phyloP scores from a whole-genome alignment of 805 yeast genomes.

The Cyberlindnera veronae region DNA sequence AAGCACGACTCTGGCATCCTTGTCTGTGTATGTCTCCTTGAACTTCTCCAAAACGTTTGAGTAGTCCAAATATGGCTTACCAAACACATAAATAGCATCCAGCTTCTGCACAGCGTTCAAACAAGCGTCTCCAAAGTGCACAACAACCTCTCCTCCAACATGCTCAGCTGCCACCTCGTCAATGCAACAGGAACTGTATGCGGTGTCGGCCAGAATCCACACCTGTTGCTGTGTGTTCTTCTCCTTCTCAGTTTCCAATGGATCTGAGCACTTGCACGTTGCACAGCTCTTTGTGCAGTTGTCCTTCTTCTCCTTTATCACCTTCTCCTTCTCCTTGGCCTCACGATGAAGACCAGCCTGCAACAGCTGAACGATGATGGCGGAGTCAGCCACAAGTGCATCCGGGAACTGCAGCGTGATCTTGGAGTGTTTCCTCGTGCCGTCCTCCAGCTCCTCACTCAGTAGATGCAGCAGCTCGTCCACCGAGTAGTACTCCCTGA shows the following conservation, averaged over 20 bases:
- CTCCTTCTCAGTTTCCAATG: constrained; percentile 7
- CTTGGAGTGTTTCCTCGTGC: constrained; percentile 35
- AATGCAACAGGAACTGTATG: constrained; percentile 92
- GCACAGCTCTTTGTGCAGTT: constrained; percentile 21
- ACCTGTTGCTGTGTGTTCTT: constrained; percentile 35
- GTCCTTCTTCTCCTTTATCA: constrained; percentile 10
- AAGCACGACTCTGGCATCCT: constrained; percentile 45
- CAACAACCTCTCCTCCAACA: constrained; percentile 76
- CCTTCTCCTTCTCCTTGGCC: constrained; percentile 3
- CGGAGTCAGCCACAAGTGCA: constrained; percentile 68
- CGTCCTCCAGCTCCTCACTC: constrained; percentile 28
- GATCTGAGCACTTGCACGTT: constrained; percentile 27
- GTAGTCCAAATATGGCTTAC: constrained; percentile 57
- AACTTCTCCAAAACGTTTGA: constrained; percentile 39
- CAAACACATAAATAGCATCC: constrained; percentile 79
- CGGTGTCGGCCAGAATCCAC: constrained; percentile 92
- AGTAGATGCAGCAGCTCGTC: constrained; percentile 44
- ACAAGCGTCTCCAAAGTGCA: constrained; percentile 96
- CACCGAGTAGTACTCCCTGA: constrained; percentile 54
- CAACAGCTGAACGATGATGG: constrained; percentile 56
- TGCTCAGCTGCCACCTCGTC: constrained; percentile 98
- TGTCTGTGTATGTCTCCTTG: constrained; percentile 37
- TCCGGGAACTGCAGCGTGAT: constrained; percentile 94
- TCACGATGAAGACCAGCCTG: constrained; percentile 31
- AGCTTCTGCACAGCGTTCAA: constrained; percentile 70